Evolutionary conservation across 129 eudicot genomes (phyloP), one percentile per base, ranked within the genome.

Genomic region (Mikania micrantha): DNA sequence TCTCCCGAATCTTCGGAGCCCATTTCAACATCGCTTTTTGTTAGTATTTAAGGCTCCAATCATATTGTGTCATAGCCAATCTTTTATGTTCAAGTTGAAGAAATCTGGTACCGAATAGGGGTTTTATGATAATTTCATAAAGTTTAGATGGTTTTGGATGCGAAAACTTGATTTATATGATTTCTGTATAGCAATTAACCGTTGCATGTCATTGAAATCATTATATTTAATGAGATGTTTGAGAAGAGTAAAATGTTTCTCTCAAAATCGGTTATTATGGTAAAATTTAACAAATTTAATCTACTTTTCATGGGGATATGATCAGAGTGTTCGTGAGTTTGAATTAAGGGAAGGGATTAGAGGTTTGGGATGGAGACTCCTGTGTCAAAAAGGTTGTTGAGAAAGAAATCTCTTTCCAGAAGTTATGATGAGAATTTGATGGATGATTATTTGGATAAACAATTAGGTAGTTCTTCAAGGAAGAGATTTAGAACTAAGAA

Each of bases 381-480:
- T 0, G 74, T 35, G 40, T 70, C 80, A 4, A 85, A 74, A 68
- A 83, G 97, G 84, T 60, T 80, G 2, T 60, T 72, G 63, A 88
- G 96, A 67, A 88, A 82, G 84, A 92, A 84, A 75, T 74, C 74
- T 4, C 48, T 62, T 24, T 45, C 75, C 11, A 86, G 74, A 63
- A 92, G 77, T 67, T 92, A 92, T 62, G 87, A 92, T 70, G 98
- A 92, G 80, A 81, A 85, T 48, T 79, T 84, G 75, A 86, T 92
- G 95, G 98, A 92, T 73, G 96, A 86, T 36, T 54, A 84, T 27
- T 75, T 92, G 52, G 98, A 87, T 75, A 80, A 74, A 29, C 89
- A 88, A 6, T 38, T 92, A 64, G 90, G 92, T 50, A 80, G 74
- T 42, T 73, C 81, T 2, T 62, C 76, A 49, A 84, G 73, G 78